Conservation (phyloP, 331 rosid species). For the Acacia pycnantha region DNA sequence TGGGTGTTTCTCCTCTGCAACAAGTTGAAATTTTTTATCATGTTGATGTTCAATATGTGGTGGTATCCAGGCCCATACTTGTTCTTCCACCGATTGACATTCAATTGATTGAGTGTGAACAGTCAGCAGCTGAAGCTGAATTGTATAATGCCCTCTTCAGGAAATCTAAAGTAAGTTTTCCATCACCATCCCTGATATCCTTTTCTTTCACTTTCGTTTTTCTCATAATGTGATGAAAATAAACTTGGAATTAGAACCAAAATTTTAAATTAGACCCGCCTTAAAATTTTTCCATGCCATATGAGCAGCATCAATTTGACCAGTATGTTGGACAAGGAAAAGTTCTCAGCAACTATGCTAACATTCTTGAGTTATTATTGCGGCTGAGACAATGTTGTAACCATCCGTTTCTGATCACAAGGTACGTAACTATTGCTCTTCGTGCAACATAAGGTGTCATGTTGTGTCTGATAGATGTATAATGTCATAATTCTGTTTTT, state of each 20-base stretch:
- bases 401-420: slow-evolving; percentile 81
- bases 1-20: neutral
- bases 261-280: neutral
- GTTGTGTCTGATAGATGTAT: neutral
- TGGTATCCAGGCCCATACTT: slow-evolving; percentile 70
- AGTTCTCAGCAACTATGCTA: slow-evolving; percentile 76
- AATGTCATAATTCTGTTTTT: neutral
- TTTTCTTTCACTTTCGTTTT: neutral
- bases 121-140: slow-evolving; percentile 77
- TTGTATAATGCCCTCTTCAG: slow-evolving; percentile 73
- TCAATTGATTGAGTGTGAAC: slow-evolving; percentile 69
- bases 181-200: neutral
- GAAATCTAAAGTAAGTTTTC: slow-evolving; percentile 71
- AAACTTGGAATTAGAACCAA: neutral
- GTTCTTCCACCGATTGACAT: slow-evolving; percentile 75
- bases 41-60: neutral
- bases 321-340: slow-evolving; percentile 82
- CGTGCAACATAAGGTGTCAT: neutral
- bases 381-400: slow-evolving; percentile 90
- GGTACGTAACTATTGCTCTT: slow-evolving; percentile 38
- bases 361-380: slow-evolving; percentile 79
- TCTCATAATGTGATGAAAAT: neutral
- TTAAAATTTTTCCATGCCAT: slow-evolving; percentile 4
- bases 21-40: neutral
- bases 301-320: slow-evolving; percentile 76